Evolutionary conservation across 768 basidiomycete species (phyloP), one percentile per base, ranked within the genome.

Genomic region (Suillus cothurnatus): DNA sequence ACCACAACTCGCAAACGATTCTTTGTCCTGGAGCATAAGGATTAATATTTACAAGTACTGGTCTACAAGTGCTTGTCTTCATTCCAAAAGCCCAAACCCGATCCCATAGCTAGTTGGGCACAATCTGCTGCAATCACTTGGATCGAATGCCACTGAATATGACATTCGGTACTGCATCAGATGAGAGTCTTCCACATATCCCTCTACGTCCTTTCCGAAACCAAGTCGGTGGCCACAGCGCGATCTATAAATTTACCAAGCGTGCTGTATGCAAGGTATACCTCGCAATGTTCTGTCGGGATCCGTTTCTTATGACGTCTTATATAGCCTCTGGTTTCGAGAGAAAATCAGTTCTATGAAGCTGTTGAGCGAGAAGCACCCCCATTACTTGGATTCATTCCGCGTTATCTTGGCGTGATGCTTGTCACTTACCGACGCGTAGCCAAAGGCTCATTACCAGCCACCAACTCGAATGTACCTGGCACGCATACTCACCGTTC

Each of bases 331-430:
- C 87, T 99, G 9, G 95, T 97, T 36, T 95, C 94, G 4, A 88
- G 96, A 64, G 97, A 99, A 79, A 99, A 99, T 73, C 82, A 97
- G 56, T 98, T 99, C 74, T 99, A 99, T 74, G 97, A 99, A 75
- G 88, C 95, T 2, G 95, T 99, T 38, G 97, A 99, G 75, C 86
- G 90, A 32, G 93, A 95, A 71, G 93, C 94, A 0, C 97, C 97
- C 0, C 95, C 94, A 5, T 83, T 99, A 11, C 84, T 99, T 5
- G 91, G 86, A 17, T 99, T 94, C 72, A 97, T 98, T 66, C 97
- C 97, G n/a, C 90, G 96, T 52, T 99, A 99, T 77, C 84, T 99
- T 19, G 97, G 97, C 28, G 97, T 99, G 62, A 97, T 99, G 95
- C 85, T 99, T 49, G 97, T 99, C 71, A 97, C 91, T 61, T 99